Evolutionary conservation across 1,139 yeast genomes (phyloP).

Genomic region (Sugiyamaella japonica): DNA sequence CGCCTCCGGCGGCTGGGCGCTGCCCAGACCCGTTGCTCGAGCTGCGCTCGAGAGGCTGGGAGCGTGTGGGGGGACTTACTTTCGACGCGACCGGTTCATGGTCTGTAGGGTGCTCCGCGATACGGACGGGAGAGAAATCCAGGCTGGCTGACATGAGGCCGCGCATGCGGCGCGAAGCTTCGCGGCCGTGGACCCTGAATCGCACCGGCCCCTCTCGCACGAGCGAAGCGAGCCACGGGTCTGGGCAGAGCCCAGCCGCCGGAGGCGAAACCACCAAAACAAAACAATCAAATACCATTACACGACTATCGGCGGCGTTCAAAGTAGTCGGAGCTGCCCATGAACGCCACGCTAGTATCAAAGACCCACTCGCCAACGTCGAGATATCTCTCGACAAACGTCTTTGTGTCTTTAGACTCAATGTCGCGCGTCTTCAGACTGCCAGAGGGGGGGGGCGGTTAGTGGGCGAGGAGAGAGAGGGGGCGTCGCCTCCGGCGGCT

Average conservation of each 20-base stretch:
- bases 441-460: neutral
- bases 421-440: slow-evolving; percentile 40
- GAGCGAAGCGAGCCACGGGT: neutral
- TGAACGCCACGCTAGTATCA: slow-evolving; percentile 69
- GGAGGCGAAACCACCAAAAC: neutral
- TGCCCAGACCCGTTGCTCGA: slow-evolving; percentile 6
- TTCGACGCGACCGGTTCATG: no score
- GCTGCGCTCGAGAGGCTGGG: neutral
- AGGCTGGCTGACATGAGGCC: no score
- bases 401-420: slow-evolving; percentile 53
- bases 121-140: no score
- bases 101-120: no score
- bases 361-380: slow-evolving; percentile 82
- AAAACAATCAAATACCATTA: no score
- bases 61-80: no score
- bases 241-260: slow-evolving; percentile 1
- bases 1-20: slow-evolving; percentile 11
- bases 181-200: no score
- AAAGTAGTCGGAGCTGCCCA: slow-evolving; percentile 74
- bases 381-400: slow-evolving; percentile 65
- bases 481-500: neutral
- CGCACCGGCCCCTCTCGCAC: no score
- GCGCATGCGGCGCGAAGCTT: no score
- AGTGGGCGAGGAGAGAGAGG: neutral
- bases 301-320: slow-evolving; percentile 45